These are phyloP conservation scores for Scutellaria barbata DNA, from an alignment of 257 asterid species.

Conservation along the genomic window DNA sequence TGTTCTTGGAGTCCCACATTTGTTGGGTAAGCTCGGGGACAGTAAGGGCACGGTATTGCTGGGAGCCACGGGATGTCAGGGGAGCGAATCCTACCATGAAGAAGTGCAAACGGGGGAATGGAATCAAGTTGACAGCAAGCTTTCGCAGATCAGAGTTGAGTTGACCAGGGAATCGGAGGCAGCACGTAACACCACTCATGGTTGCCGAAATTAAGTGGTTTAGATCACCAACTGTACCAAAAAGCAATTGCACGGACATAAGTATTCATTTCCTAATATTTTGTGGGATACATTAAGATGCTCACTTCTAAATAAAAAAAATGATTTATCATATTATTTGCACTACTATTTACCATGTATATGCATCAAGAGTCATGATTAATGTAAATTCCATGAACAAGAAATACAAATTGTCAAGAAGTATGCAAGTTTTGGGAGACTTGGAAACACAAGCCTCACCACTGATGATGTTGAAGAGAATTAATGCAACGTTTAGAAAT, in stretches of 20 bases:
- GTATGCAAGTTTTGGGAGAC: background rate
- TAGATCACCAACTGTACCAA: constrained; percentile 73
- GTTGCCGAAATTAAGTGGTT: constrained; percentile 91
- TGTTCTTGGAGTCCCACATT: constrained; percentile 95
- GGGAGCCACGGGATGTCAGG: constrained; percentile 87
- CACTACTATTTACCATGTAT: background rate
- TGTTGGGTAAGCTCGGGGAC: constrained; percentile 91
- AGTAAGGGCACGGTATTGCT: constrained; percentile 86
- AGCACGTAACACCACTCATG: constrained; percentile 93
- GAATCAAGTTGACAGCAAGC: constrained; percentile 90
- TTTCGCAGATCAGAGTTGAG: constrained; percentile 83
- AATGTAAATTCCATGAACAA: background rate
- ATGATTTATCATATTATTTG: background rate
- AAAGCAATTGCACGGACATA: constrained; percentile 9
- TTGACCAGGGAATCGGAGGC: constrained; percentile 91
- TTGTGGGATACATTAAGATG: background rate
- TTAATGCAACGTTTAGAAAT: constrained; percentile 1
- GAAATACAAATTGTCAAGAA: background rate
- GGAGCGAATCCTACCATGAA: constrained; percentile 96
- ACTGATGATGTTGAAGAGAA: background rate
- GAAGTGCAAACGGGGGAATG: constrained; percentile 86
- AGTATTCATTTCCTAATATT: background rate
- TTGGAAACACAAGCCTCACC: background rate
- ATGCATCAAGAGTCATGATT: background rate
- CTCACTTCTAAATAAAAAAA: background rate